Evolutionary conservation across 495 filamentous ascomycete species (phyloP).

Genomic region (Elasticomyces elasticus): DNA sequence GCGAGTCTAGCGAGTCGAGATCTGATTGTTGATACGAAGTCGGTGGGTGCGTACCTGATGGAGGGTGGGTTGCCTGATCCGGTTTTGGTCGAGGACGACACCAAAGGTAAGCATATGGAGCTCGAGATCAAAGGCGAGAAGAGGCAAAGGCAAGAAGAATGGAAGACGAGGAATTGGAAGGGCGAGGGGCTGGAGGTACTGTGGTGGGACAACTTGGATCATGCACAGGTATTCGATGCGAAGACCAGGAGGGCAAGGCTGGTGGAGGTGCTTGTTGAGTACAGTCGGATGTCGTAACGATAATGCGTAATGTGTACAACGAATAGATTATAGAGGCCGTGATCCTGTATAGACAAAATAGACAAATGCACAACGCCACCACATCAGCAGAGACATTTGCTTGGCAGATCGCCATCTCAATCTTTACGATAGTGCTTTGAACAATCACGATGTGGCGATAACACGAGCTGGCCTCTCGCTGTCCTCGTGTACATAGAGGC

Average conservation of each 20-base stretch:
- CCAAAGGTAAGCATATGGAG: constrained; percentile 23
- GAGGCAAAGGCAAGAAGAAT: constrained; percentile 21
- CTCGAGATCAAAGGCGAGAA: constrained; percentile 10
- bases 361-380: neutral
- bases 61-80: constrained; percentile 17
- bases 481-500: neutral
- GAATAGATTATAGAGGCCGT: neutral
- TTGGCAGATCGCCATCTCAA: neutral
- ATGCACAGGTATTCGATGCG: constrained; percentile 58
- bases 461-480: neutral
- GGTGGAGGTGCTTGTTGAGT: constrained; percentile 18
- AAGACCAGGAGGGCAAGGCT: constrained; percentile 27
- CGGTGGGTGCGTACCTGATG: constrained; percentile 48
- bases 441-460: neutral
- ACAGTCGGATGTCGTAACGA: constrained; percentile 1
- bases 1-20: constrained; percentile 50
- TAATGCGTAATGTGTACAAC: neutral
- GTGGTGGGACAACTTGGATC: constrained; percentile 54
- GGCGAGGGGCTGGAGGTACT: constrained; percentile 47
- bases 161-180: constrained; percentile 38
- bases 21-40: constrained; percentile 53
- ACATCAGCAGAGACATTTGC: neutral
- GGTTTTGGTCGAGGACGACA: constrained; percentile 21
- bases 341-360: neutral
- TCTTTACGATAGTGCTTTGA: neutral